Evolutionary conservation across 192 early-diverging fungal species (phyloP).

Genomic region (Backusella mclennaniae): DNA sequence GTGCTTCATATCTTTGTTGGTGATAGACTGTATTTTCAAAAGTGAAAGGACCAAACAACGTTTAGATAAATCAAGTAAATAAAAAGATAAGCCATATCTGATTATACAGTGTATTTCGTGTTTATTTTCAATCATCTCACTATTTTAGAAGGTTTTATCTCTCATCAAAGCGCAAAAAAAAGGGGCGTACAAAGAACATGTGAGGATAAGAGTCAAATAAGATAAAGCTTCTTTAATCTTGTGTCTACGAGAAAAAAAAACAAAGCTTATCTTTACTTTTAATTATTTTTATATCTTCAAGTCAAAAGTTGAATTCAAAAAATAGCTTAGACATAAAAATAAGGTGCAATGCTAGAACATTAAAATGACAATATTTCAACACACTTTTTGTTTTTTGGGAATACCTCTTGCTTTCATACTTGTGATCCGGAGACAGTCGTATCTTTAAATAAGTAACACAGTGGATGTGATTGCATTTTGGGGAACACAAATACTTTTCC

Average conservation of each 20-base stretch:
- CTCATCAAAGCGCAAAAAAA: neutral
- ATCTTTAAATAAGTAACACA: neutral
- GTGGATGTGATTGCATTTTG: neutral
- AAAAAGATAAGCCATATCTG: neutral
- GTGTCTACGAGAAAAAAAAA: constrained; percentile 4
- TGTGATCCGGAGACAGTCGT: neutral
- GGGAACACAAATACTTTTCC: neutral
- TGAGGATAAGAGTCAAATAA: constrained; percentile 10
- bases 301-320: neutral
- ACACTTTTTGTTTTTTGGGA: neutral
- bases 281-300: neutral
- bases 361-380: neutral
- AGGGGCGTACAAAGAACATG: constrained; percentile 1
- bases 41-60: neutral
- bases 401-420: neutral
- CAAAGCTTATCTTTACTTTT: neutral
- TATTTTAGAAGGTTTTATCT: neutral
- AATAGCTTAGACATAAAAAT: neutral
- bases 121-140: neutral
- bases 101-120: constrained; percentile 2
- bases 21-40: neutral
- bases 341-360: neutral
- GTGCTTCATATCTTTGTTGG: neutral
- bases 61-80: neutral
- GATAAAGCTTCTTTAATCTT: constrained; percentile 3